phyloP scores from a whole-genome alignment of 2,329 filamentous ascomycete species.

The Stachybotrys chlorohalonatus region DNA sequence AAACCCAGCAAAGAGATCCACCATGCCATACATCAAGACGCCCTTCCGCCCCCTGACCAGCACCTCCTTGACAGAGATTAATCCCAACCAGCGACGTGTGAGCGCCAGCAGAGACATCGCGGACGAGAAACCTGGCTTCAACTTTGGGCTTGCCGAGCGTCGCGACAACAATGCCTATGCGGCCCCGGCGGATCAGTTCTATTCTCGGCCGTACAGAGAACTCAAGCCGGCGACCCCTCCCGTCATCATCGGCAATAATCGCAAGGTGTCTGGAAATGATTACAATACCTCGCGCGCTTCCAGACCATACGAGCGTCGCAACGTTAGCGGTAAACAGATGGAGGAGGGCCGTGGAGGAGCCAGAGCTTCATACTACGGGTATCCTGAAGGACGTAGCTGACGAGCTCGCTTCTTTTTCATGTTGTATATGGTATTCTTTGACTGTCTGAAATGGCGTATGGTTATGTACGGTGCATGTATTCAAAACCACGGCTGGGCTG shows the following conservation, averaged over 20 bases:
- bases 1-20: constrained; percentile 29
- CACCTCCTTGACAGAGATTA: constrained; percentile 33
- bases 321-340: constrained; percentile 64
- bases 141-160: constrained; percentile 6
- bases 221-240: constrained; percentile 45
- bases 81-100: constrained; percentile 31
- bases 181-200: constrained; percentile 38
- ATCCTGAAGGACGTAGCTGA: constrained; percentile 1
- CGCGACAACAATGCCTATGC: constrained; percentile 18
- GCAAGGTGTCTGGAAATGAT: constrained; percentile 53
- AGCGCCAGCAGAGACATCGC: constrained; percentile 36
- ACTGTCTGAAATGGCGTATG: background rate
- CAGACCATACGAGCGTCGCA: constrained; percentile 35
- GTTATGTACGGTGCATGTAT: background rate
- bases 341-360: constrained; percentile 54
- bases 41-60: constrained; percentile 12
- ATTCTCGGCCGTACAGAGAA: constrained; percentile 50
- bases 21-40: constrained; percentile 9
- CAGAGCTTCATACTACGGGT: constrained; percentile 11
- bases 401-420: background rate
- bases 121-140: constrained; percentile 23
- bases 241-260: constrained; percentile 36
- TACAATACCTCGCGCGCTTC: constrained; percentile 26
- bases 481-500: background rate
- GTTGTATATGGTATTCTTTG: background rate